Conservation (phyloP, 306 rosid genomes). For the Vachellia pachyceras region DNA sequence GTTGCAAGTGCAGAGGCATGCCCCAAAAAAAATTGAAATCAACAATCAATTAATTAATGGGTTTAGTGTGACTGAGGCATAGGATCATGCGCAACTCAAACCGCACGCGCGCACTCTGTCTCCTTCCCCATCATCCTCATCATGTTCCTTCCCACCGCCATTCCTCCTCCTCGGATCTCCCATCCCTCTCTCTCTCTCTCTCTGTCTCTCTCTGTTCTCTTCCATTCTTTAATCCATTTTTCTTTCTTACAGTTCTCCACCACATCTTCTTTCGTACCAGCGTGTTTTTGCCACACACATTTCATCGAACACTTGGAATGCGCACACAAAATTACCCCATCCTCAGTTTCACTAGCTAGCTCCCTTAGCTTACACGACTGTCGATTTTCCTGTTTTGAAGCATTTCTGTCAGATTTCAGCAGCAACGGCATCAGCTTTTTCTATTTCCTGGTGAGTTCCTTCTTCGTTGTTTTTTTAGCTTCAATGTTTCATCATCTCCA, state of each 20-base stretch:
- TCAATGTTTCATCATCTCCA: too few relatives aligned
- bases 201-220: not conserved
- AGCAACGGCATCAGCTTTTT: not conserved
- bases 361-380: not conserved
- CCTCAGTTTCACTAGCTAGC: not conserved
- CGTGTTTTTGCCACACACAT: not conserved
- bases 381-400: not conserved
- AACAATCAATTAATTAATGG: not conserved
- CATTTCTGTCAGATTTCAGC: not conserved
- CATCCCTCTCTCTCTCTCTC: too few relatives aligned
- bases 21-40: conserved; percentile 2
- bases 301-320: conserved; percentile 2
- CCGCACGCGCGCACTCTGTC: conserved; percentile 60
- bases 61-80: conserved; percentile 42
- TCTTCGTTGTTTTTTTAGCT: too few relatives aligned
- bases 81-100: conserved; percentile 87
- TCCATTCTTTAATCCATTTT: conserved; percentile 9
- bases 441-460: not conserved
- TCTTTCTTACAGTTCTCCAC: conserved; percentile 13
- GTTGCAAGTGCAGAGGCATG: conserved; percentile 36
- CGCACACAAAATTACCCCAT: not conserved
- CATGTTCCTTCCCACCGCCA: conserved; percentile 39
- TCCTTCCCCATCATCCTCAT: conserved; percentile 42
- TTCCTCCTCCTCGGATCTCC: conserved; percentile 67
- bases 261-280: not conserved